Base-by-base conservation (phyloP, 2,329 filamentous ascomycete species). In the Emydomyces testavorans region DNA sequence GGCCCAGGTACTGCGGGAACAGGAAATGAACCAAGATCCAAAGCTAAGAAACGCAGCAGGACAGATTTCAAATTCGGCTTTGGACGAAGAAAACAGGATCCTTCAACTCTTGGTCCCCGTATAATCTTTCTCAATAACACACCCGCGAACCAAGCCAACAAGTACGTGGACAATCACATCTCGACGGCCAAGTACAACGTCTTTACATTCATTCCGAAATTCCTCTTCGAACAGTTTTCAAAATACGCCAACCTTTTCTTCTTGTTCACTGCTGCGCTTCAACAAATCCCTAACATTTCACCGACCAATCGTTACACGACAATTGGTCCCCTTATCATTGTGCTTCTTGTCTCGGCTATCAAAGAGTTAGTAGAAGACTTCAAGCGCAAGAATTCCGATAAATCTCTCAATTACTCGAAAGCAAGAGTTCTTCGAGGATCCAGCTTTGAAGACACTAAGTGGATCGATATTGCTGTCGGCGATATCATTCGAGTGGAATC, bases 191-290 rank as follows among this genome's bases (percentile, higher is more conserved):
- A 98, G 68, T 98, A 98, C 77, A 98, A 96, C 65, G 59, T 87
- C 61, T 75, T 85, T 47, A 94, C 88, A 16, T 98, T 98, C 66
- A 63, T 96, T 15, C 92, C 92, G 43, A 98, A 98, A 67, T 98
- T 98, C 68, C 74, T 98, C 49, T 88, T 90, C 65, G 92, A 98
- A 66, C 92, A 98, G 65, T 98, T 98, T 70, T 95, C 89, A 52
- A 98, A 95, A 73, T 94, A 95, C 67, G 92, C 92, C 72, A 98
- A 98, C 69, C 69, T 98, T 61, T 98, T 98, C 74, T 98, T 98
- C 83, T 78, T 98, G 64, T 96, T 98, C 67, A 98, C 92, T 31
- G 89, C 92, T 13, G 82, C 79, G 34, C 71, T 98, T 38, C 92
- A 98, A 71, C 92, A 98, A 65, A 94, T 98, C 52, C 92, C 92